A percentile compares a stretch with the other conserved stretches of the same genome.
Evolutionary conservation across 129 eudicot species (phyloP).

Genomic region (Logfia minima): DNA sequence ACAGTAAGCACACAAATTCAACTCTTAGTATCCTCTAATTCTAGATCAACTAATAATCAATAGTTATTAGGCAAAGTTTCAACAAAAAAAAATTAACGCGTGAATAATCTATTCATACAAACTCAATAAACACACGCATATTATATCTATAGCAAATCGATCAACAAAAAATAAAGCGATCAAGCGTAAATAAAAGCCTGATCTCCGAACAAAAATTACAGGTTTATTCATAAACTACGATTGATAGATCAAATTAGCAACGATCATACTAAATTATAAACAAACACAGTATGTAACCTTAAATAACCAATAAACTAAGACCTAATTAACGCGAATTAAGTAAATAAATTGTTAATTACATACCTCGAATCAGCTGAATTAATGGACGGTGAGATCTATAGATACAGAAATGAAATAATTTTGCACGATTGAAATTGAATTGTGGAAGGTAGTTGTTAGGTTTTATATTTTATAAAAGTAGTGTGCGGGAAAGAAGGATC

Average conservation of each 20-base stretch:
- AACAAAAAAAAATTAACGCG: not conserved
- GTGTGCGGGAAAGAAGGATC: constrained; percentile 19
- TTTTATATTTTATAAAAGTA: not conserved
- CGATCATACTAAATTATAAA: not conserved
- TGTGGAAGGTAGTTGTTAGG: constrained; percentile 12
- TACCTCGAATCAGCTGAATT: constrained; percentile 22
- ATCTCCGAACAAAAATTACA: not conserved
- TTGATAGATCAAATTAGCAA: not conserved
- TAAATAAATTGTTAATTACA: not conserved
- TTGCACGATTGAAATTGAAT: not conserved
- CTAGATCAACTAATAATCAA: not conserved
- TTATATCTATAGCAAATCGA: not conserved
- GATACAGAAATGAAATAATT: not conserved
- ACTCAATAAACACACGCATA: not conserved
- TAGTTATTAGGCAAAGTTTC: not conserved
- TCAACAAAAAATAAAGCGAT: too few species aligned
- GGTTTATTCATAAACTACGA: constrained; percentile 13
- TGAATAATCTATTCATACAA: too few species aligned
- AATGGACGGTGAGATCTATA: constrained; percentile 6
- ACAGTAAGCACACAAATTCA: not conserved
- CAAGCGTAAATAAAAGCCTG: too few species aligned
- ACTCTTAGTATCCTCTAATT: constrained; percentile 9
- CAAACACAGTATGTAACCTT: not conserved
- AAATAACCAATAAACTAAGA: not conserved
- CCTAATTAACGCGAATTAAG: not conserved